These are phyloP conservation scores for Venturia carpophila DNA, from an alignment of 2,329 filamentous ascomycete genomes.

Conservation along the genomic window DNA sequence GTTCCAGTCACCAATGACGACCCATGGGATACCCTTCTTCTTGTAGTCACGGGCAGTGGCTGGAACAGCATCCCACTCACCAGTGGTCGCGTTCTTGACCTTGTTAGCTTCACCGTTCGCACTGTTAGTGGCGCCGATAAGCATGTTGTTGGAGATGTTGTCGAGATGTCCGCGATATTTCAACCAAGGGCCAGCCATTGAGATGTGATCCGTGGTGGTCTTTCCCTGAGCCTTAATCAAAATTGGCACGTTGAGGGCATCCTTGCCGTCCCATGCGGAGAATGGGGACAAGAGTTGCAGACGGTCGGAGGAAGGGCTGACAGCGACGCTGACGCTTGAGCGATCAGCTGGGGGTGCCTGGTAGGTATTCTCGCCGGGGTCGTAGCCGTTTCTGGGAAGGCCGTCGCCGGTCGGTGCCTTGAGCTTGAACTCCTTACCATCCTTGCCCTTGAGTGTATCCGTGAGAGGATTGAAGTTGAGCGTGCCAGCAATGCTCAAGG, in stretches of 20 bases:
- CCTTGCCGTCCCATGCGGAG: constrained; percentile 83
- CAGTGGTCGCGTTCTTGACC: constrained; percentile 82
- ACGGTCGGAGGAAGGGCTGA: constrained; percentile 84
- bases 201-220: constrained; percentile 96
- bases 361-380: constrained; percentile 88
- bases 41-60: constrained; percentile 97
- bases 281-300: constrained; percentile 88
- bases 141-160: constrained; percentile 99
- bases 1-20: constrained; percentile 98
- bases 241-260: constrained; percentile 74
- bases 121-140: constrained; percentile 94
- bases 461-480: constrained; percentile 93
- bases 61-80: constrained; percentile 79
- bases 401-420: constrained; percentile 70
- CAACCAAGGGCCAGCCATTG: constrained; percentile 93
- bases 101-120: constrained; percentile 97
- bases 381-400: constrained; percentile 75
- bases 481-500: constrained; percentile 72
- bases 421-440: constrained; percentile 93
- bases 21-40: constrained; percentile 91
- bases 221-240: constrained; percentile 96
- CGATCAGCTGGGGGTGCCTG: constrained; percentile 86
- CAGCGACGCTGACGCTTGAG: constrained; percentile 62
- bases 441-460: constrained; percentile 85
- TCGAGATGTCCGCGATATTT: constrained; percentile 98